Evolutionary conservation across 306 rosid genomes (phyloP).

Genomic region (Inga laurina): DNA sequence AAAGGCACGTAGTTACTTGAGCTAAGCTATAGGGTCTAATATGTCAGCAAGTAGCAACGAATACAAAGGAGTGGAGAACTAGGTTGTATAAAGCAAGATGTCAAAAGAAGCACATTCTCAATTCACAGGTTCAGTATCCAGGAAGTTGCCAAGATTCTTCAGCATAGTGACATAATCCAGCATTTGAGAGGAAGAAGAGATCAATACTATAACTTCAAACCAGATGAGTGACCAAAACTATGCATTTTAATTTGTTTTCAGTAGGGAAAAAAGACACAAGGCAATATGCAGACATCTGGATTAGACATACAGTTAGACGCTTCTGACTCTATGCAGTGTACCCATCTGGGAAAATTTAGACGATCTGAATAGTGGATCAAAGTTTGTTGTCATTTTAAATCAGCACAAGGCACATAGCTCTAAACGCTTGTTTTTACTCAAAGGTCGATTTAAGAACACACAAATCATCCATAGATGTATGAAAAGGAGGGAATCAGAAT

Average conservation of each 20-base stretch:
- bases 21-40: no score
- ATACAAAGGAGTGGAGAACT: neutral
- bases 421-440: neutral
- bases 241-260: neutral
- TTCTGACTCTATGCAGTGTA: neutral
- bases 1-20: no score
- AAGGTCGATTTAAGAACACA: conserved; percentile 5
- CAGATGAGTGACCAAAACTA: neutral
- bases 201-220: neutral
- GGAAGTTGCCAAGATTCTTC: conserved; percentile 6
- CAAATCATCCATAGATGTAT: neutral
- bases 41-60: neutral
- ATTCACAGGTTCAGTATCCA: conserved; percentile 9
- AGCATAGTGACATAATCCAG: neutral
- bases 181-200: neutral
- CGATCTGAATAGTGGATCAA: neutral
- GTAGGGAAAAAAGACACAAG: neutral
- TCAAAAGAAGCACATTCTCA: neutral
- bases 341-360: neutral
- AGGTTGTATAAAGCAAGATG: neutral
- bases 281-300: neutral
- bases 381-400: neutral
- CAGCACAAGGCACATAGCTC: neutral
- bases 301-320: neutral
- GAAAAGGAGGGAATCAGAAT: neutral